A percentile compares a stretch with the other conserved stretches of the same genome.
phyloP scores from a whole-genome alignment of 2,329 filamentous ascomycete species.

The Aureobasidium melanogenum region DNA sequence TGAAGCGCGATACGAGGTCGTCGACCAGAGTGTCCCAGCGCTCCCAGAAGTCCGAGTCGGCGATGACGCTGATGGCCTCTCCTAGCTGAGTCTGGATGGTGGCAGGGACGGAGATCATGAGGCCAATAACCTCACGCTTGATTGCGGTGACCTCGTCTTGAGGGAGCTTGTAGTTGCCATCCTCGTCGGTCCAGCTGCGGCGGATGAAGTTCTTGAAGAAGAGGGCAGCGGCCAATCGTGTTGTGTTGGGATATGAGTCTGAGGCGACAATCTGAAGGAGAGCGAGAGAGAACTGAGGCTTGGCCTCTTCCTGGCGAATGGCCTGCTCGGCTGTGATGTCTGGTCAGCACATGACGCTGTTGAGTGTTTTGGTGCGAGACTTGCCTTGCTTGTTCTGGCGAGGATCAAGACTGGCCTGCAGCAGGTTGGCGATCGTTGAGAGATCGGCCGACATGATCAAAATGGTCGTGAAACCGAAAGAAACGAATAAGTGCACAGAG shows the following conservation, averaged over 20 bases:
- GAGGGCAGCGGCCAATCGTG: constrained; percentile 76
- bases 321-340: constrained; percentile 63
- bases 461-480: not conserved
- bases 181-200: constrained; percentile 89
- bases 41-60: constrained; percentile 95
- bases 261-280: constrained; percentile 86
- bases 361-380: constrained; percentile 17
- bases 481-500: not conserved
- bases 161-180: constrained; percentile 85
- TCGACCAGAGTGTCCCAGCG: constrained; percentile 93
- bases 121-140: constrained; percentile 87
- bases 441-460: constrained; percentile 51
- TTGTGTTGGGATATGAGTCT: constrained; percentile 61
- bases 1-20: constrained; percentile 84
- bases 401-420: constrained; percentile 85
- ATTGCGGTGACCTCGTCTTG: constrained; percentile 76
- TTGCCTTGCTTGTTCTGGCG: constrained; percentile 81
- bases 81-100: constrained; percentile 89
- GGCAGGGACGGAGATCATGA: constrained; percentile 88
- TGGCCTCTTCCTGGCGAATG: constrained; percentile 69
- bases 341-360: not conserved
- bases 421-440: constrained; percentile 64
- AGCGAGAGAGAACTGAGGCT: constrained; percentile 74
- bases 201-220: constrained; percentile 99
- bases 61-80: constrained; percentile 93